phyloP scores from a whole-genome alignment of 352 stramenopile genomes.

The Phytophthora citricola region DNA sequence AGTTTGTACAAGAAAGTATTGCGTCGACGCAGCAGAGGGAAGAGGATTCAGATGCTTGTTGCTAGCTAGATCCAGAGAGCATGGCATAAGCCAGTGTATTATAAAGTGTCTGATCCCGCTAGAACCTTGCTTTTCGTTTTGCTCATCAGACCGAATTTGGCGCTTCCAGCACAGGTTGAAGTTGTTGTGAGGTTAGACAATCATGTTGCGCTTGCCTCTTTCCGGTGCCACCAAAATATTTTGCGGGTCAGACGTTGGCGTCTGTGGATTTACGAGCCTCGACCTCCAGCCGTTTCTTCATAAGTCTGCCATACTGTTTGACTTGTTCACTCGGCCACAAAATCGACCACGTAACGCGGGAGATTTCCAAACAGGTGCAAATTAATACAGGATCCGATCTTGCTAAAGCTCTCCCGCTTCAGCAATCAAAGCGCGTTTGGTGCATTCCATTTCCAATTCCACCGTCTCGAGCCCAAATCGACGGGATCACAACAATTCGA shows the following conservation, averaged over 20 bases:
- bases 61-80: conserved; percentile 1
- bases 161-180: too few relatives aligned
- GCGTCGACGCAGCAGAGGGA: background rate
- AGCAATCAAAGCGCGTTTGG: background rate
- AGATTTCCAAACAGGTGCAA: conserved; percentile 11
- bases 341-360: conserved; percentile 2
- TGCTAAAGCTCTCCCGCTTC: conserved; percentile 11
- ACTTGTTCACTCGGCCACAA: conserved; percentile 11
- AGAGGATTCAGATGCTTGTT: conserved; percentile 15
- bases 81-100: conserved; percentile 13
- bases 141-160: background rate
- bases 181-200: background rate
- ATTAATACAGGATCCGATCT: conserved; percentile 9
- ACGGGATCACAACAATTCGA: conserved; percentile 7
- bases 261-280: background rate
- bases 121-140: background rate
- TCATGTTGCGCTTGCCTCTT: background rate
- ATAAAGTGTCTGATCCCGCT: conserved; percentile 19
- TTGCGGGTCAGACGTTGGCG: background rate
- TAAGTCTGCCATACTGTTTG: background rate
- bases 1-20: conserved; percentile 14
- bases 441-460: conserved; percentile 10
- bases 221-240: background rate
- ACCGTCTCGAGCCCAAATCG: conserved; percentile 7
- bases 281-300: conserved; percentile 3